Conservation (phyloP, 1,139 yeast species). For the Spathaspora sp. region DNA sequence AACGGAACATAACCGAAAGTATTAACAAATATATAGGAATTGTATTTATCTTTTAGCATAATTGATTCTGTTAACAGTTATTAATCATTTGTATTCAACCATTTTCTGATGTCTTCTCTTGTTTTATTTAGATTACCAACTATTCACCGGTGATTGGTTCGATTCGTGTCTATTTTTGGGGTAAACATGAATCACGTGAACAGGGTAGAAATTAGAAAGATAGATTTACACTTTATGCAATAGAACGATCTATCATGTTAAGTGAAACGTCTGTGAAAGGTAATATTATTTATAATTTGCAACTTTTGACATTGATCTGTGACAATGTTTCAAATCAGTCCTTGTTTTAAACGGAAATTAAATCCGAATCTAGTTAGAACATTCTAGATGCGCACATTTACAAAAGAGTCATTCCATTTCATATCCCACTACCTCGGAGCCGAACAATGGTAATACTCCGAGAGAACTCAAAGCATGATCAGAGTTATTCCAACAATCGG, state of each 20-base stretch:
- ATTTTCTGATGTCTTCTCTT: not conserved
- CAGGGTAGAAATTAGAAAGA: not conserved
- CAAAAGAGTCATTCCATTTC: not conserved
- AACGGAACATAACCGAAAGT: too few species aligned
- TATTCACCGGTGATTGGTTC: not conserved
- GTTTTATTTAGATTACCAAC: not conserved
- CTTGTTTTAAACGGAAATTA: not conserved
- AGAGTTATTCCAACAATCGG: not conserved
- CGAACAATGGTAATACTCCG: not conserved
- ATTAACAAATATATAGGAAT: too few species aligned
- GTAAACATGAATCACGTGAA: not conserved
- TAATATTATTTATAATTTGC: too few species aligned
- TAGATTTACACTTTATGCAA: not conserved
- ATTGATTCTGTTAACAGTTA: not conserved
- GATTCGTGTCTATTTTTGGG: not conserved
- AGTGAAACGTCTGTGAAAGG: too few species aligned
- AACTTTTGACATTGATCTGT: too few species aligned
- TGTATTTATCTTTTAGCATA: not conserved
- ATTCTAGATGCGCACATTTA: not conserved
- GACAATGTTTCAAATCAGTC: not conserved
- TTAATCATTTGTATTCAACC: not conserved
- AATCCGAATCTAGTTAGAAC: not conserved
- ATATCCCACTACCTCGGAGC: not conserved
- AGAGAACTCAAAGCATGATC: not conserved
- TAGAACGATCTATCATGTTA: not conserved